Conservation (phyloP, 495 filamentous ascomycete genomes). For the Penicillium taxi region DNA sequence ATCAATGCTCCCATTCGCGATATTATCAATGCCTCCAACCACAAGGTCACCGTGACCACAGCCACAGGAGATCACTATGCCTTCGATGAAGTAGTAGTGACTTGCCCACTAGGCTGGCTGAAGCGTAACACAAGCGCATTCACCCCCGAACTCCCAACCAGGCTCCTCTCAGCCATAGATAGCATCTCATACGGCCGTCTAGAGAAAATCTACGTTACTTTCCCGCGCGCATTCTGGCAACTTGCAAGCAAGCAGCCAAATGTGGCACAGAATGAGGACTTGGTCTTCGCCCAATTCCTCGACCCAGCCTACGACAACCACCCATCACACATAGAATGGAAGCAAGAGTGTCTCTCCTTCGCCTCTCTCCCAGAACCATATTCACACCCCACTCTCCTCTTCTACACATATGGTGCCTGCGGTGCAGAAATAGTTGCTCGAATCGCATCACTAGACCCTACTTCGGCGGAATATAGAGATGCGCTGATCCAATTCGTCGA, state of each 20-base stretch:
- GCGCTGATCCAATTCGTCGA: constrained; percentile 39
- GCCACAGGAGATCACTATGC: constrained; percentile 40
- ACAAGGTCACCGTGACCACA: constrained; percentile 47
- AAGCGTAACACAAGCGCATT: constrained; percentile 69
- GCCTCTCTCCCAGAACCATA: constrained; percentile 51
- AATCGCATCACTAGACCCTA: constrained; percentile 20
- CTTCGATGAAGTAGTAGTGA: constrained; percentile 84
- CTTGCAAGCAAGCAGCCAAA: constrained; percentile 4
- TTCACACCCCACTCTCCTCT: constrained; percentile 81
- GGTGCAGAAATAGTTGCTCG: constrained; percentile 43
- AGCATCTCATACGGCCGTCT: constrained; percentile 78
- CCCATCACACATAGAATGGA: constrained; percentile 64
- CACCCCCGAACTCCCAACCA: constrained; percentile 55
- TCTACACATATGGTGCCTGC: constrained; percentile 74
- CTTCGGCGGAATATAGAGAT: constrained; percentile 21
- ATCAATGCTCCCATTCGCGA: constrained; percentile 33
- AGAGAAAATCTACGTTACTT: constrained; percentile 89
- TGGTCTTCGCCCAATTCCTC: constrained; percentile 35
- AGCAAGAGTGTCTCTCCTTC: constrained; percentile 73
- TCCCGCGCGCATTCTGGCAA: constrained; percentile 65
- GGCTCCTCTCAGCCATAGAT: constrained; percentile 62
- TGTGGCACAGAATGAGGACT: constrained; percentile 9
- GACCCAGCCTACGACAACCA: constrained; percentile 58
- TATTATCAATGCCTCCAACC: constrained; percentile 1
- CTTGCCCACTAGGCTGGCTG: constrained; percentile 81